Evolutionary conservation across 1,284 basidiomycete species (phyloP), one percentile per base, ranked within the genome.

Genomic region (Trametes hirsuta): DNA sequence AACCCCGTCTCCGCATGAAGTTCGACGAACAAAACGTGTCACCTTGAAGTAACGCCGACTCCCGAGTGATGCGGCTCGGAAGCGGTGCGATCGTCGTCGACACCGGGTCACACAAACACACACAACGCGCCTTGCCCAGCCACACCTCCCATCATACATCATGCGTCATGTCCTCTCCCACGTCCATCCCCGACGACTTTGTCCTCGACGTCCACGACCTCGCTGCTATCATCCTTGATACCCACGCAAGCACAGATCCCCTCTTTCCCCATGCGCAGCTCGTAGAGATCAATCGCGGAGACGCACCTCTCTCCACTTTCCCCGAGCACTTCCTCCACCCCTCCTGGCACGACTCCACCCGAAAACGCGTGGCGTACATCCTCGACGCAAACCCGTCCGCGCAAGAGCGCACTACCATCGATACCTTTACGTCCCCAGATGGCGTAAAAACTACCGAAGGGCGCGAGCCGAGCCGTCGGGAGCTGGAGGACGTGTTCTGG

Each of bases 201-300:
- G 47, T 65, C n/a, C 46, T 68, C 24, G 67, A 69, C 51, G 58
- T 69, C n/a, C 67, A 69, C 51, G 67, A 68, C 45, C 57, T 68
- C 25, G 63, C 65, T 2, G 61, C 66, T 6, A 62, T 67, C 21
- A 58, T 68, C 14, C 59, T 69, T 46, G 45, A 67, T 52, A 59
- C 55, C 25, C 64, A 68, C 25, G 57, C 63, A 0, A 54, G 42
- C 36, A 55, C 55, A 1, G 66, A 65, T 25, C 41, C 61, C 11
- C 56, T 53, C 3, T 61, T 69, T 34, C 37, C 61, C 12, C 53
- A 65, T 14, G 47, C 64, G 18, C 62, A 67, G 44, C 65, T 69
- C 21, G 41, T 64, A n/a, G 64, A 71, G 54, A 46, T 70, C 47
- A 56, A 64, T 41, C 42, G 44, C 15, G 60, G 62, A 37, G 45